These are phyloP conservation scores for Aegle marmelos DNA, from an alignment of 345 rosid genomes.

Conservation along the genomic window DNA sequence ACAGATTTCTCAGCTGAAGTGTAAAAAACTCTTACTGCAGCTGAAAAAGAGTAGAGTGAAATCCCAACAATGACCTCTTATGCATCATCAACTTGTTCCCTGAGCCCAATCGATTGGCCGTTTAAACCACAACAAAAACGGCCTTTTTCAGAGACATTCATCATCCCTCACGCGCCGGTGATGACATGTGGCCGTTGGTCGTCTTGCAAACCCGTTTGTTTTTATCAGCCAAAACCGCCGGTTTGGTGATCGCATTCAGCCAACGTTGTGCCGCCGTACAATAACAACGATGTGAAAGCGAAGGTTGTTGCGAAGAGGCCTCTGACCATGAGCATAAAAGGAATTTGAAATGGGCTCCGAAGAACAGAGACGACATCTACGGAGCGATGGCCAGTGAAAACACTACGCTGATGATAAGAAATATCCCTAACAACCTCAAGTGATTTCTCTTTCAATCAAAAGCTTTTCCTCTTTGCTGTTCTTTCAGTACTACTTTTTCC, in stretches of 20 bases:
- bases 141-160: background rate
- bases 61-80: no score
- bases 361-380: background rate
- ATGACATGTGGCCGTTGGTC: background rate
- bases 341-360: no score
- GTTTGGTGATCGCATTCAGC: background rate
- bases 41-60: no score
- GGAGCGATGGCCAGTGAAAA: constrained; percentile 2
- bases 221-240: background rate
- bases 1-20: no score
- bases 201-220: background rate
- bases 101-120: constrained; percentile 6
- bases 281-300: no score
- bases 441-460: constrained; percentile 10
- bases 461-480: no score
- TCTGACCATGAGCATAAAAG: no score
- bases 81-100: background rate
- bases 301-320: no score
- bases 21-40: no score
- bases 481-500: no score
- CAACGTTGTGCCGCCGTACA: background rate
- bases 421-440: constrained; percentile 46
- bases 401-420: constrained; percentile 43
- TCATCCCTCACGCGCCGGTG: background rate
- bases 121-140: background rate